phyloP scores from a whole-genome alignment of 2,329 filamentous ascomycete genomes.

The Penicillium sp. region DNA sequence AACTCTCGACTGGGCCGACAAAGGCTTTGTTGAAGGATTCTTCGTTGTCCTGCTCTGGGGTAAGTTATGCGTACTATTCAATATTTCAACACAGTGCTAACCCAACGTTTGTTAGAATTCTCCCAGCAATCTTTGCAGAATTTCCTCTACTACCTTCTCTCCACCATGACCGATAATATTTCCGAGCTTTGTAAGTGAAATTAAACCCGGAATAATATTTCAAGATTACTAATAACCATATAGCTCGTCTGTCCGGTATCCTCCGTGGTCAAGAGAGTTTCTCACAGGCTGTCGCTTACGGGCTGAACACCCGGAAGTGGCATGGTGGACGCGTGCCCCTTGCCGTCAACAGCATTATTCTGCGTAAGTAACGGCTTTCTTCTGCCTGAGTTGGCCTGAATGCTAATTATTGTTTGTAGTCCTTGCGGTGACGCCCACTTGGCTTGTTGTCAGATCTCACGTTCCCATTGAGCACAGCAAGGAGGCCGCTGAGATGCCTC shows the following conservation, averaged over 20 bases:
- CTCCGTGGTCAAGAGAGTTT: slow-evolving; percentile 49
- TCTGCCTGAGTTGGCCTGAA: not conserved
- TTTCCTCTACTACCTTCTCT: slow-evolving; percentile 57
- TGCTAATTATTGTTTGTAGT: slow-evolving; percentile 12
- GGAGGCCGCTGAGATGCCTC: not conserved
- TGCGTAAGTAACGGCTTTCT: slow-evolving; percentile 22
- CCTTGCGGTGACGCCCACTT: slow-evolving; percentile 28
- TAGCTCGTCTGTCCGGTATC: slow-evolving; percentile 43
- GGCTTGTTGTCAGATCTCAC: slow-evolving; percentile 26
- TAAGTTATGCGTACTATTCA: not conserved
- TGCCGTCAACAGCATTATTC: slow-evolving; percentile 40
- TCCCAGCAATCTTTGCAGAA: slow-evolving; percentile 55
- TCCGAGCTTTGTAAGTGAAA: slow-evolving; percentile 43
- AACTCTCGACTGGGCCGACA: slow-evolving; percentile 43
- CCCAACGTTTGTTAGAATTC: slow-evolving; percentile 33
- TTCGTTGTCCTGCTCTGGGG: slow-evolving; percentile 52
- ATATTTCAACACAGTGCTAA: not conserved
- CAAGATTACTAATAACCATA: slow-evolving; percentile 4
- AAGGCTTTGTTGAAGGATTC: slow-evolving; percentile 49
- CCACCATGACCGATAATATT: slow-evolving; percentile 57
- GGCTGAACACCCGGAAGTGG: slow-evolving; percentile 47
- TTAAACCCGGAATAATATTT: accelerated
- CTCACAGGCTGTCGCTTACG: slow-evolving; percentile 46
- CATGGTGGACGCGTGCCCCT: slow-evolving; percentile 44
- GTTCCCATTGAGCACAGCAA: slow-evolving; percentile 22